Conservation (phyloP, 1,284 basidiomycete genomes). For the Ganoderma meredithae region DNA sequence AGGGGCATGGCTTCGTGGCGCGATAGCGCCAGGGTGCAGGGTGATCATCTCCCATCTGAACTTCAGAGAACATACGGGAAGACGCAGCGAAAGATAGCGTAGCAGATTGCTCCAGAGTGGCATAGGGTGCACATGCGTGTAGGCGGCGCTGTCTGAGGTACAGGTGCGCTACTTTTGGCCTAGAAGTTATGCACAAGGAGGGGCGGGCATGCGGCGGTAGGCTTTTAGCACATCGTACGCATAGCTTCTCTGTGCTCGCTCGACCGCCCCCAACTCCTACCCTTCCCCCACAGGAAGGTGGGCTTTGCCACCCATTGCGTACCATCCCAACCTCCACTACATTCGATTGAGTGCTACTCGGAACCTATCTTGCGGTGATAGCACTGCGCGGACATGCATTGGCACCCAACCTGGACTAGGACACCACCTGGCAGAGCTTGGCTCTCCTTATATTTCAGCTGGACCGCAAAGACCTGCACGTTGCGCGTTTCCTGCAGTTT, state of each 20-base stretch:
- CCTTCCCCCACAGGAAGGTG: conserved; percentile 43
- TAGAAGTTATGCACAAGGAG: conserved; percentile 31
- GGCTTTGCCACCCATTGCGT: conserved; percentile 36
- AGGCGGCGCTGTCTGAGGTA: conserved; percentile 26
- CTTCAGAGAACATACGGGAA: conserved; percentile 38
- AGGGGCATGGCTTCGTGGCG: conserved; percentile 54
- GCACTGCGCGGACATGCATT: conserved; percentile 35
- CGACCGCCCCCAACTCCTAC: conserved; percentile 39
- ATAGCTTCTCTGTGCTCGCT: conserved; percentile 28
- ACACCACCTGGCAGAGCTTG: conserved; percentile 11
- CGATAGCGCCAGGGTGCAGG: conserved; percentile 26
- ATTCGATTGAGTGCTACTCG: conserved; percentile 20
- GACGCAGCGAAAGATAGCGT: conserved; percentile 21
- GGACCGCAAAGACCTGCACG: conserved; percentile 35
- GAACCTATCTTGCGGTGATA: conserved; percentile 27
- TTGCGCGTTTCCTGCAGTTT: conserved; percentile 17
- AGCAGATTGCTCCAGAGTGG: conserved; percentile 17
- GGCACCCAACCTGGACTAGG: conserved; percentile 35
- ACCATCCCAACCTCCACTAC: conserved; percentile 37
- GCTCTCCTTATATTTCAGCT: conserved; percentile 29
- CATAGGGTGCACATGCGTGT: conserved; percentile 32
- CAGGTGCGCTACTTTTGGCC: conserved; percentile 24
- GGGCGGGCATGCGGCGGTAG: conserved; percentile 32
- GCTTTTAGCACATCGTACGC: conserved; percentile 26
- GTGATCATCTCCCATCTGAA: conserved; percentile 15